Base-by-base conservation (phyloP, 257 asterid species). In the Salvia splendens region DNA sequence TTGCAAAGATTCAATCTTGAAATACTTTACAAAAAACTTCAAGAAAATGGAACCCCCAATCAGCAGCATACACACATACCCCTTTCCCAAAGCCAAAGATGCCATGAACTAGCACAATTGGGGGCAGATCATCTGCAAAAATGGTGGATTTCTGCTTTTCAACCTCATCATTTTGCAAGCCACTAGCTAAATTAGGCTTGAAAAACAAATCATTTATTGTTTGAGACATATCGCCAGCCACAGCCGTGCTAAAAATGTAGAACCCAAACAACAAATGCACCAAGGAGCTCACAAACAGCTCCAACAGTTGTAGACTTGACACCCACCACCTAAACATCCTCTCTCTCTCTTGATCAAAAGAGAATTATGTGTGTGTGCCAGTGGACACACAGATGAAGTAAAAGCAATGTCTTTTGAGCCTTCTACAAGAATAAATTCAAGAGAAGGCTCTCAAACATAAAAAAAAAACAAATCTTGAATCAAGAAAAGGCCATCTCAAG, bases 1-100 rank as follows among this genome's bases (percentile, higher is more conserved):
- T 33, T 33, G 11, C 5, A 65, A 67, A 73, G 61, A 50, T 7
- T 45, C 65, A 68, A 71, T 65, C 65, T 56, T 28, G 49, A 64
- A 54, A 48, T 0, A 24, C 15, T 9, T 12, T n/a, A 16, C 14
- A 32, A 78, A 24, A 73, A 64, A 41, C 35, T 30, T 38, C 15
- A 40, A 28, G 57, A 68, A 24, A 24, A 24, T 24, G 30, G 30
- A 24, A 24, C 1, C 30, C 30, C 30, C 30, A 24, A 24, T 24
- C 30, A 24, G 30, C 30, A 24, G 30, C 30, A 24, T 33, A 5
- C 33, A 58, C 3, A 40, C 84, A 52, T 85, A 91, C 99, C 94
- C 99, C 99, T 88, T 94, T 87, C 11, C 99, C 99, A 73, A 94
- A 94, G 57, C 99, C 99, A 80, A 94, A 94, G 65, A 90, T 90